phyloP scores from a whole-genome alignment of 73 alveolate species.

The Tetrahymena borealis region DNA sequence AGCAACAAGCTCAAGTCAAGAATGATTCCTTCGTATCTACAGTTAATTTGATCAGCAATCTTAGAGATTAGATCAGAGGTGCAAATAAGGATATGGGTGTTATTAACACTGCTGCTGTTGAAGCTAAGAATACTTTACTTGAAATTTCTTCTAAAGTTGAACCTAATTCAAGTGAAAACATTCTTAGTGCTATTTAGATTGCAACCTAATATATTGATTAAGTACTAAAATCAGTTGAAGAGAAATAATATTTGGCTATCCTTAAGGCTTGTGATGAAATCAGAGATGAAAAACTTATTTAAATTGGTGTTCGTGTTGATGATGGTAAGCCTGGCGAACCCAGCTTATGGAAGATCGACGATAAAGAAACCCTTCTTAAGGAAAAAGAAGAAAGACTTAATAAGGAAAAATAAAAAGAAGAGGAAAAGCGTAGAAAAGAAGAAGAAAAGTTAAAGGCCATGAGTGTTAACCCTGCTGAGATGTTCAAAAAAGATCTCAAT shows the following conservation, averaged over 20 bases:
- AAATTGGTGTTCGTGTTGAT: slow-evolving; percentile 86
- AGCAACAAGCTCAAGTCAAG: background rate
- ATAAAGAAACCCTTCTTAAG: slow-evolving; percentile 72
- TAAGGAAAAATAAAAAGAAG: slow-evolving; percentile 72
- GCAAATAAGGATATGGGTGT: background rate
- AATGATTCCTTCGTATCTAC: background rate
- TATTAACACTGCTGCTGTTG: slow-evolving; percentile 12
- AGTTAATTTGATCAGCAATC: background rate
- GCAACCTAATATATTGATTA: slow-evolving; percentile 69
- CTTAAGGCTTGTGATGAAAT: slow-evolving; percentile 72
- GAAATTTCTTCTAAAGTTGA: slow-evolving; percentile 30
- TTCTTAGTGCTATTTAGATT: slow-evolving; percentile 63
- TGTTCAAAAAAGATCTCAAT: slow-evolving; percentile 54
- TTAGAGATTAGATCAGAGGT: background rate
- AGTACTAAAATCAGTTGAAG: slow-evolving; percentile 60
- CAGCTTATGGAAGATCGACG: slow-evolving; percentile 89
- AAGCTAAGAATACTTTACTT: slow-evolving; percentile 28
- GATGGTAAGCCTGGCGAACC: slow-evolving; percentile 69
- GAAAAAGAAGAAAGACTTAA: slow-evolving; percentile 71
- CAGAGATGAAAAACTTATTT: slow-evolving; percentile 86
- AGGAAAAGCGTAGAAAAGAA: slow-evolving; percentile 49
- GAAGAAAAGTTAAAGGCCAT: slow-evolving; percentile 61
- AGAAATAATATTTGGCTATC: slow-evolving; percentile 53
- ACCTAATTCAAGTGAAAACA: slow-evolving; percentile 45
- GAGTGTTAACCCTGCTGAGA: slow-evolving; percentile 73